Conservation (phyloP, 441 rosid species). For the Erodium texanum region DNA sequence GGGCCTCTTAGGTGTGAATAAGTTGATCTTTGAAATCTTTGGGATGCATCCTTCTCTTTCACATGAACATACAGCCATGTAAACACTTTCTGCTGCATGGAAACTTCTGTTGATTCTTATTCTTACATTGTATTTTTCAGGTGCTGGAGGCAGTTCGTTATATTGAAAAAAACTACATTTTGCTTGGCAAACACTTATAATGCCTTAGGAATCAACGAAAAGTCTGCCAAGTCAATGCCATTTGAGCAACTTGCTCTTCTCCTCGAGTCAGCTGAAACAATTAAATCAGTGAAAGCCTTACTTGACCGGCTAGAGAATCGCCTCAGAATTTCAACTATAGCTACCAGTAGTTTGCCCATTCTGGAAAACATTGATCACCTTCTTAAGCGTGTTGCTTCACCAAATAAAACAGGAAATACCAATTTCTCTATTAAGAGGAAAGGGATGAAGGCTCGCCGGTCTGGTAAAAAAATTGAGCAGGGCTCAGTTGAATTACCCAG, state of each 20-base stretch:
- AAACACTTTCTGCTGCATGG: background rate
- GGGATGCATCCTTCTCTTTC: constrained; percentile 1
- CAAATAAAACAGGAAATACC: constrained; percentile 42
- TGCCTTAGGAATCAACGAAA: constrained; percentile 49
- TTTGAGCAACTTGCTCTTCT: constrained; percentile 79
- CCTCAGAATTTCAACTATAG: constrained; percentile 35
- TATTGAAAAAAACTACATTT: constrained; percentile 60
- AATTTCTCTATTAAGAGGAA: constrained; percentile 37
- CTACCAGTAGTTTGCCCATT: constrained; percentile 22
- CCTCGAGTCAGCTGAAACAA: constrained; percentile 53
- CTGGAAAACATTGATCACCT: constrained; percentile 80
- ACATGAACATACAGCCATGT: background rate
- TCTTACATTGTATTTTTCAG: constrained; percentile 28
- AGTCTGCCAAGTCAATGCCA: constrained; percentile 43
- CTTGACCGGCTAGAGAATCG: constrained; percentile 79
- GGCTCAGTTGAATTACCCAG: constrained; percentile 40
- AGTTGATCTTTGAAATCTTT: background rate
- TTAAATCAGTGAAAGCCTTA: constrained; percentile 48
- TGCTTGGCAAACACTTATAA: constrained; percentile 62
- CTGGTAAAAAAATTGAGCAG: constrained; percentile 23
- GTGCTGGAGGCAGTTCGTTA: constrained; percentile 78
- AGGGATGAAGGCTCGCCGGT: constrained; percentile 34
- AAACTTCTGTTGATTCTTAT: background rate
- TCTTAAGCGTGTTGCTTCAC: constrained; percentile 67
- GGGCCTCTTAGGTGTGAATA: background rate